Evolutionary conservation across 495 filamentous ascomycete genomes (phyloP), one percentile per base, ranked within the genome.

Genomic region (Xylaria telfairii): DNA sequence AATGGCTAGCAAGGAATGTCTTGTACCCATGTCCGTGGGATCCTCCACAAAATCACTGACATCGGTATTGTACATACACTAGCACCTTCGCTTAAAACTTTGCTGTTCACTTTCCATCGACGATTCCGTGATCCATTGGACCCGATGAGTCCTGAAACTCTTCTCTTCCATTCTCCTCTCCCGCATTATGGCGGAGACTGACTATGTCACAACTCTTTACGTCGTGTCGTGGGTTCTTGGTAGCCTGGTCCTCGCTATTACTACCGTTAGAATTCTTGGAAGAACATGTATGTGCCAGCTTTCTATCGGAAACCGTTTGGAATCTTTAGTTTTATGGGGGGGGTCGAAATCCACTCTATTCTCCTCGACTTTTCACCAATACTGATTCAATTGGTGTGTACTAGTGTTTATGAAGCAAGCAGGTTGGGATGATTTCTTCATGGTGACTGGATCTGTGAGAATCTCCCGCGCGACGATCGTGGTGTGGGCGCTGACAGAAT

Each of bases 371-470:
- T 41, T 8, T 17, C 37, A 47, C 26, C 9, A 68, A 42, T 54
- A n/a, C 65, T 56, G 47, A 68, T 39, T 34, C 34, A n/a, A 41
- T n/a, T 63, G n/a, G 3, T 21, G 28, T 28, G 26, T 26, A 32
- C 21, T 32, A 69, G 71, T 66, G 17, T 28, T 67, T 9, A 65
- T 60, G 2, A 57, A 65, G 26, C 71, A 69, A 32, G 41, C 68
- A n/a, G 71, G 71, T 39, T 73, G 71, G 71, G 71, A 70, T 73
- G 71, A 73, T 34, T 62, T 70, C 34, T 73, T 73, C 44, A 73
- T 73, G 71, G 3, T 49, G 28, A 44, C 70, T 24, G 67, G 71
- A 51, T 63, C 66, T 39, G 71, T 72, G 47, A 65, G 71, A 65
- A 24, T 41, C 3, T 4, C 51, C 0, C 30, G 44, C 26, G 17